Base-by-base conservation (phyloP, 352 stramenopile species). In the Halophytophthora polymorphica region DNA sequence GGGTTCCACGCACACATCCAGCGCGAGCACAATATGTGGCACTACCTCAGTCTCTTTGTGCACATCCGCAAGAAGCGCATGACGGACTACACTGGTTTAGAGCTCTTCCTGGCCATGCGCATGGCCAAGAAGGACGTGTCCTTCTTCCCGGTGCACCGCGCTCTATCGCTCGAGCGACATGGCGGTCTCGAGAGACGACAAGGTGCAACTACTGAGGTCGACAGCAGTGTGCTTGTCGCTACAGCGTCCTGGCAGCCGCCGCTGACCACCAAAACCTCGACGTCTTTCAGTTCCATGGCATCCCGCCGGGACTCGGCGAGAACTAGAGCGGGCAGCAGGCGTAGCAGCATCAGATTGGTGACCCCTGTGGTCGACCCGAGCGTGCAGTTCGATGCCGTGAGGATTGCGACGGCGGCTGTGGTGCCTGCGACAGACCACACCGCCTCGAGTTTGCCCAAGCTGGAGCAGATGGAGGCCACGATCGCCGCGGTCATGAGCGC, bases 21-120 rank as follows among this genome's bases (percentile, higher is more conserved):
- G 48, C 67, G 60, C 19, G 76, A 91, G 28, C 80, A 91, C 64
- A 91, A 89, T 55, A 85, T 89, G 71, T 91, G 78, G 77, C 71
- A 89, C 48, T 91, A 91, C 51, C 65, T 91, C 23, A 88, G 77
- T 28, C 50, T 91, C 3, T 89, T 91, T 46, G 80, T 88, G 12
- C 80, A 91, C 52, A 87, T 91, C 49, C 71, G 72, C 49, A 88
- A 88, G 54, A 91, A 91, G 43, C 64, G 45, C 0, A 86, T 87
- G 31, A 89, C 80, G 0, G 80, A 91, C 38, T 91, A 89, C 68
- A 87, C 82, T 34, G 80, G 80, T 1, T 46, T 91, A n/a, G 80
- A 91, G 59, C 53, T 89, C n/a, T 86, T 83, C 58, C 50, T 91
- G n/a, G 80, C 80, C 3, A 83, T 83, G 60, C 69, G 67, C 3